Conservation (phyloP, 371 early-diverging fungal species). For the Rhizopus stolonifer region DNA sequence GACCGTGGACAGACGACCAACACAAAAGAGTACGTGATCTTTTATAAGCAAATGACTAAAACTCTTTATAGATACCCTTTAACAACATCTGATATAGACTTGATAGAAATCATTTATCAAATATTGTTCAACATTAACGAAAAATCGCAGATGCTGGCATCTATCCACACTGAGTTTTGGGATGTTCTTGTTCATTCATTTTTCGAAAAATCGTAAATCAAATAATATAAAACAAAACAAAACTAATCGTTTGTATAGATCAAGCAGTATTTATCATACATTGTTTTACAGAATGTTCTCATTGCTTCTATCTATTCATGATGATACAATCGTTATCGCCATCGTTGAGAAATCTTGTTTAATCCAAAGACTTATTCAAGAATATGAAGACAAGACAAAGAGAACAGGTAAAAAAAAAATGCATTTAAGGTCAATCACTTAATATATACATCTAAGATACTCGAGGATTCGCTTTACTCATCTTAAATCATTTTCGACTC, state of each 20-base stretch:
- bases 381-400: constrained; percentile 25
- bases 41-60: no score
- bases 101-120: constrained; percentile 38
- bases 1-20: constrained; percentile 20
- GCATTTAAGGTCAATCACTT: no score
- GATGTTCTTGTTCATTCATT: constrained; percentile 39
- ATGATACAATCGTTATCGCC: constrained; percentile 24
- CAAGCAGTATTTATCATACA: constrained; percentile 45
- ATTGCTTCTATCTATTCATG: constrained; percentile 24
- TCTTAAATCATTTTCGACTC: constrained; percentile 39
- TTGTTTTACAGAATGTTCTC: constrained; percentile 40
- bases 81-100: constrained; percentile 32
- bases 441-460: constrained; percentile 16
- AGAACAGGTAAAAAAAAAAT: constrained; percentile 25
- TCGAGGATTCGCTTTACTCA: constrained; percentile 39
- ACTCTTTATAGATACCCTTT: constrained; percentile 22
- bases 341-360: constrained; percentile 34
- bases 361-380: constrained; percentile 35
- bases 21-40: constrained; percentile 26
- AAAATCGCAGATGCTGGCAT: constrained; percentile 28
- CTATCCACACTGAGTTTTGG: constrained; percentile 40
- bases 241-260: constrained; percentile 6
- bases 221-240: no score
- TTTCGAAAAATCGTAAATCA: constrained; percentile 38
- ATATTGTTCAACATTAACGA: constrained; percentile 30